Base-by-base conservation (phyloP, 768 basidiomycete species). In the Hygrophorus russula region DNA sequence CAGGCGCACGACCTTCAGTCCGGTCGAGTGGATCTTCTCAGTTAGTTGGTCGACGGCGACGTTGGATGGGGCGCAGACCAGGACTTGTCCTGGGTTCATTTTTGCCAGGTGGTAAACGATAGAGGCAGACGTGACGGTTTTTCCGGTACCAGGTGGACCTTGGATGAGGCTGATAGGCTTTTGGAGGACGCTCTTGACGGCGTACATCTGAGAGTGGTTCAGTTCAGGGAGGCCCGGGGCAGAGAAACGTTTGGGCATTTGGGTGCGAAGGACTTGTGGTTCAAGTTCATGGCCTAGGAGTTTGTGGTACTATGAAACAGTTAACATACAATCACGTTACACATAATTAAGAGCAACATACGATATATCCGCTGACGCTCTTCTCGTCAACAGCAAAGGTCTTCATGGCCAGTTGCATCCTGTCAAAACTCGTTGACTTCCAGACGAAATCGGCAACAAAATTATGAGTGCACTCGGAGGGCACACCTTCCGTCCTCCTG, bases 401-500 rank as follows among this genome's bases (percentile, higher is more conserved):
- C 74, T 97, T 98, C 94, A 99, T 98, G 0, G 96, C 94, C 28
- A 91, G 73, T 59, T 99, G 96, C 96, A 99, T 99, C 39, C 96
- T 75, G 60, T 99, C 96, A 55, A 99, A 99, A 61, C 94, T 98
- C 1, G 96, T 99, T 4, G 92, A 93, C 64, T 99, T 99, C 96
- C 96, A 99, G 4, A 99, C 94, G 56, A 98, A 99, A 60, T 99
- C 96, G n/a, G 84, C 96, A 0, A 88, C 82, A 55, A 96, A 98
- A 53, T 89, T 88, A 57, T 93, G 90, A 0, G 90, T 91, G 62
- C 90, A 78, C 27, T 98, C 94, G 13, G 82, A 78, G 4, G 96
- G 96, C 5, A 94, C 92, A 12, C 90, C 90, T 51, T 98, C 94
- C 1, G 87, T 80, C 37, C 85, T 71, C 45, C 91, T 72, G 18